Percentiles rank a stretch among this genome's conserved stretches.
Conservation (phyloP, 2,329 filamentous ascomycete genomes). For the Fusarium palustre region DNA sequence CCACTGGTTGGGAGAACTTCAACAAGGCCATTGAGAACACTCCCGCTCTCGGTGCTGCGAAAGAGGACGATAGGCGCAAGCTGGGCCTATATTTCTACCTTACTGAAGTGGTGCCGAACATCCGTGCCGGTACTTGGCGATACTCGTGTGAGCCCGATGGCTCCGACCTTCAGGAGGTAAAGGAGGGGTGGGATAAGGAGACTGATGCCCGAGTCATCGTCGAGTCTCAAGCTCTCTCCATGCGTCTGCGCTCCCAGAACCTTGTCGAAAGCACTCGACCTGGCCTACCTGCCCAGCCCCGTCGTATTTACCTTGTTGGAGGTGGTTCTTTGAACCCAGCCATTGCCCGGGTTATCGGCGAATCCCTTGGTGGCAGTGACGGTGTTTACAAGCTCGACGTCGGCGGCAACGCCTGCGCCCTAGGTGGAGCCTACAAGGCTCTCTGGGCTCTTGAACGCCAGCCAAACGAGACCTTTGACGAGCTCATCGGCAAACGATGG, state of each 20-base stretch:
- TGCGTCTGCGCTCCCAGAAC: slow-evolving; percentile 84
- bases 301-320: slow-evolving; percentile 92
- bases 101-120: slow-evolving; percentile 94
- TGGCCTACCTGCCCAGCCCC: slow-evolving; percentile 81
- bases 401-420: slow-evolving; percentile 92
- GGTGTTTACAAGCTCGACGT: slow-evolving; percentile 95
- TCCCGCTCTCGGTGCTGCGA: slow-evolving; percentile 74
- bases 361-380: slow-evolving; percentile 88
- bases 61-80: slow-evolving; percentile 70
- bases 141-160: slow-evolving; percentile 73
- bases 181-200: slow-evolving; percentile 59
- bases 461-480: slow-evolving; percentile 82
- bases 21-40: slow-evolving; percentile 77
- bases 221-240: slow-evolving; percentile 93
- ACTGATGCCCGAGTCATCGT: slow-evolving; percentile 88
- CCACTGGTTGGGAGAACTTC: slow-evolving; percentile 81
- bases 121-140: slow-evolving; percentile 87
- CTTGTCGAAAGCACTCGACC: slow-evolving; percentile 71
- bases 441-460: slow-evolving; percentile 86
- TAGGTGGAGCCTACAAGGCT: slow-evolving; percentile 95
- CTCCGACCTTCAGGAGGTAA: slow-evolving; percentile 57
- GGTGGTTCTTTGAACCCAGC: slow-evolving; percentile 91
- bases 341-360: slow-evolving; percentile 85
- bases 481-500: slow-evolving; percentile 87
- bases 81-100: slow-evolving; percentile 95